A percentile compares a stretch with the other conserved stretches of the same genome.
phyloP scores from a whole-genome alignment of 2,329 filamentous ascomycete species.

The Neonectria coccinea region DNA sequence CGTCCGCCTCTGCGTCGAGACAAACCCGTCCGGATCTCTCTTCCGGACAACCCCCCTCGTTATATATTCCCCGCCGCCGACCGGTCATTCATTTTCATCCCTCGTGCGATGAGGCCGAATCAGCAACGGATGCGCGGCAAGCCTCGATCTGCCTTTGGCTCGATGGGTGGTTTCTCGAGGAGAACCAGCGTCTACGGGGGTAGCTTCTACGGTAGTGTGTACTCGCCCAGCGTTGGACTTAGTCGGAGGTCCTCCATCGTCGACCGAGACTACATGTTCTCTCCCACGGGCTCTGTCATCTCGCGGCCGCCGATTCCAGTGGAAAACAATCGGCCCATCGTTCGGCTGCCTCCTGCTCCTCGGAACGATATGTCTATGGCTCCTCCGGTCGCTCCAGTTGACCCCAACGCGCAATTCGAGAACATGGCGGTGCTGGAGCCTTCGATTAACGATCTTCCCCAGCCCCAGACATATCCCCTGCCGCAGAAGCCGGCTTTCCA shows the following conservation, averaged over 20 bases:
- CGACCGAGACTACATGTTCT: slow-evolving; percentile 78
- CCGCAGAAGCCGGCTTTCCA: slow-evolving; percentile 69
- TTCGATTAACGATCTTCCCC: slow-evolving; percentile 65
- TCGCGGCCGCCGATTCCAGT: slow-evolving; percentile 73
- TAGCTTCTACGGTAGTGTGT: slow-evolving; percentile 79
- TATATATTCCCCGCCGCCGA: slow-evolving; percentile 94
- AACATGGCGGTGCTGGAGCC: slow-evolving; percentile 41
- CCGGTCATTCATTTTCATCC: slow-evolving; percentile 98
- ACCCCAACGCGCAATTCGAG: slow-evolving; percentile 36
- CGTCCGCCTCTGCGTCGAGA: slow-evolving; percentile 93
- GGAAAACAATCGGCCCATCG: slow-evolving; percentile 77
- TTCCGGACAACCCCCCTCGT: slow-evolving; percentile 81
- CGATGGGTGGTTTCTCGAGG: slow-evolving; percentile 75
- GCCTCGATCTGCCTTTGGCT: slow-evolving; percentile 77
- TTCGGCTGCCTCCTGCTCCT: slow-evolving; percentile 79
- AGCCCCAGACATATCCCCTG: slow-evolving; percentile 68
- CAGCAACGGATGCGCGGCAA: slow-evolving; percentile 81
- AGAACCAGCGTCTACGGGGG: slow-evolving; percentile 85
- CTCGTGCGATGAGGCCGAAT: slow-evolving; percentile 90
- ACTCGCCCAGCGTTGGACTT: slow-evolving; percentile 87
- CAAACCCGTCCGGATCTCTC: slow-evolving; percentile 93
- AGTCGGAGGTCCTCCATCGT: slow-evolving; percentile 87
- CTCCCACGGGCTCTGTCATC: slow-evolving; percentile 82
- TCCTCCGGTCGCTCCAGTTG: slow-evolving; percentile 5
- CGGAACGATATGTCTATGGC: slow-evolving; percentile 46